Evolutionary conservation across 2,329 filamentous ascomycete genomes (phyloP).

Genomic region (Pseudogymnoascus sp.): DNA sequence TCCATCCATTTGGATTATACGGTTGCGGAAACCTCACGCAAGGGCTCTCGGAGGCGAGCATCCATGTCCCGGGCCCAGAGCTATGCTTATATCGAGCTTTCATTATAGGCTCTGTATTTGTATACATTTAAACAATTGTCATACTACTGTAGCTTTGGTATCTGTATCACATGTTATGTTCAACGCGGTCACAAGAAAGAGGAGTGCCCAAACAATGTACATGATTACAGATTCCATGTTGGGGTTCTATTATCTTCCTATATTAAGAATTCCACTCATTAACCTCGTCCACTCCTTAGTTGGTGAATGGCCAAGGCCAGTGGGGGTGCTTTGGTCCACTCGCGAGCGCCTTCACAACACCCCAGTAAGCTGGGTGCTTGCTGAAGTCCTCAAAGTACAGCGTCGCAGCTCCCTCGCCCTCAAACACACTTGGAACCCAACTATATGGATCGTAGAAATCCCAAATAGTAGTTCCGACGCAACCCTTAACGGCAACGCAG

Average conservation of each 20-base stretch:
- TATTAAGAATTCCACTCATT: not conserved
- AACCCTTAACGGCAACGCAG: conserved; percentile 19
- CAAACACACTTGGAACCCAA: conserved; percentile 35
- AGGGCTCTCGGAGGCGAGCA: not conserved
- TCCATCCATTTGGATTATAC: not conserved
- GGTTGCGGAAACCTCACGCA: not conserved
- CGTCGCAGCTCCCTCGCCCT: conserved; percentile 33
- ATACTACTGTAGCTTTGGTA: not conserved
- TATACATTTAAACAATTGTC: not conserved
- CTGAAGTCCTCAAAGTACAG: conserved; percentile 36
- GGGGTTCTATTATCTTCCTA: not conserved
- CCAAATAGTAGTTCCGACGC: conserved; percentile 25
- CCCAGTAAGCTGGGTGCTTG: conserved; percentile 36
- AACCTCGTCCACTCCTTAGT: not conserved
- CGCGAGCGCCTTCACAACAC: conserved; percentile 27
- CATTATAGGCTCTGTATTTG: not conserved
- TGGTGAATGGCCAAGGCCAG: not conserved
- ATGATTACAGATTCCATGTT: not conserved
- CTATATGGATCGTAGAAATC: conserved; percentile 27
- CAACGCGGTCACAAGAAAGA: not conserved
- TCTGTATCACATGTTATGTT: not conserved
- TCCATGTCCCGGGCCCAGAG: not conserved
- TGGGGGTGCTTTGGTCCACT: conserved; percentile 8
- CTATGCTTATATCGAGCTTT: not conserved
- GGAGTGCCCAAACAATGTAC: not conserved